These are phyloP conservation scores for Rhodotorula taiwanensis DNA, from an alignment of 768 basidiomycete species.

Conservation along the genomic window DNA sequence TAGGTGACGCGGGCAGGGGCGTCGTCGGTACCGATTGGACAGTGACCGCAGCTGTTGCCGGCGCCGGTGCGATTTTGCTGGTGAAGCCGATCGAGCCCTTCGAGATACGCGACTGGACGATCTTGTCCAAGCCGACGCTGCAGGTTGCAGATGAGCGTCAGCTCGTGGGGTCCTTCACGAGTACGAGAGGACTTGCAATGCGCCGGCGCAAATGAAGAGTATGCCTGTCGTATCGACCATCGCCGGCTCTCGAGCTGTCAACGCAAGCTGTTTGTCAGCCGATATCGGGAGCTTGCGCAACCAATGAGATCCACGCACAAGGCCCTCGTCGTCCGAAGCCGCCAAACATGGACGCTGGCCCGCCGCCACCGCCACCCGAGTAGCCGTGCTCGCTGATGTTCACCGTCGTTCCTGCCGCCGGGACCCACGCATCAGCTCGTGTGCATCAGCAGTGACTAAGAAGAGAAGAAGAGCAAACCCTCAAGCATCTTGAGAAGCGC, in stretches of 20 bases:
- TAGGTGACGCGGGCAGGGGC: conserved; percentile 5
- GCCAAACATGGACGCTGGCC: conserved; percentile 2
- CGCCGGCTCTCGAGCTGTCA: conserved; percentile 56
- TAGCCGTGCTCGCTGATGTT: conserved; percentile 42
- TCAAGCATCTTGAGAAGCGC: conserved; percentile 82
- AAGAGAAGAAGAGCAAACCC: conserved; percentile 52
- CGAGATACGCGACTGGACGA: conserved; percentile 64
- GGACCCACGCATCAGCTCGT: neutral
- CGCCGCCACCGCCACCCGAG: conserved; percentile 33
- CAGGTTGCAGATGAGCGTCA: neutral
- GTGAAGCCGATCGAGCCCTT: conserved; percentile 72
- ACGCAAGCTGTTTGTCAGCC: too few relatives aligned
- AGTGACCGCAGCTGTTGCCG: too few relatives aligned
- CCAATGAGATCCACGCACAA: neutral
- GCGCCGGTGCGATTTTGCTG: conserved; percentile 47
- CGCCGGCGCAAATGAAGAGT: conserved; percentile 89
- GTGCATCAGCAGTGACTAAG: too few relatives aligned
- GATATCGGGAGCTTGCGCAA: neutral
- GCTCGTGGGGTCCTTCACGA: neutral
- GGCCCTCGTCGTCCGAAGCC: conserved; percentile 10
- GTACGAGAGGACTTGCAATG: conserved; percentile 44
- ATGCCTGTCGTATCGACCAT: conserved; percentile 83
- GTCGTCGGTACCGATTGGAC: too few relatives aligned
- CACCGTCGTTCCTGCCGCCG: neutral
- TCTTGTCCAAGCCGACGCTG: conserved; percentile 68